A percentile compares a stretch with the other conserved stretches of the same genome.
Conservation (phyloP, 768 basidiomycete species). For the Mycena haematopus region DNA sequence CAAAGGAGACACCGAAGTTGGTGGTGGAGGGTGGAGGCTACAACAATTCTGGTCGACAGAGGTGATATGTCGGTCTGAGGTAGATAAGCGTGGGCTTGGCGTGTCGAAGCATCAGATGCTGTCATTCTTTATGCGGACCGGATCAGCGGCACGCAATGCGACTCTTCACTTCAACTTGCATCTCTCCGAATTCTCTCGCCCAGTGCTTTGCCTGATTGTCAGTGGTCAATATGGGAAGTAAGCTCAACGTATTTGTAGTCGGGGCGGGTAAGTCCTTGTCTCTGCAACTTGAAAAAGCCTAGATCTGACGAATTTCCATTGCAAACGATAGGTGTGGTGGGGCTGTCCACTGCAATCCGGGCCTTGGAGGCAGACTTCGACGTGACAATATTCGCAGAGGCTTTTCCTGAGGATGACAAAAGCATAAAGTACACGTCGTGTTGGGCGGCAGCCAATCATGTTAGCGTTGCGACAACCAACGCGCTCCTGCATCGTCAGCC, state of each 20-base stretch:
- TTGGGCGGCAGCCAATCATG: slow-evolving; percentile 48
- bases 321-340: slow-evolving; percentile 52
- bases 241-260: neutral
- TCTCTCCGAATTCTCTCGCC: too few species aligned
- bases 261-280: neutral
- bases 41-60: too few species aligned
- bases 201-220: too few species aligned
- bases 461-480: slow-evolving; percentile 23
- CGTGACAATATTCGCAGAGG: slow-evolving; percentile 59
- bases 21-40: too few species aligned
- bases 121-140: too few species aligned
- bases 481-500: slow-evolving; percentile 15
- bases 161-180: too few species aligned
- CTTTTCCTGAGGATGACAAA: slow-evolving; percentile 54
- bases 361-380: slow-evolving; percentile 53
- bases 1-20: too few species aligned
- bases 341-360: slow-evolving; percentile 58
- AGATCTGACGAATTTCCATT: neutral
- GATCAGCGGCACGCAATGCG: too few species aligned
- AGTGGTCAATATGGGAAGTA: neutral
- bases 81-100: too few species aligned
- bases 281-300: neutral
- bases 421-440: slow-evolving; percentile 56
- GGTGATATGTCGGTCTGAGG: too few species aligned
- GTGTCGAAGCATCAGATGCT: too few species aligned